phyloP scores from a whole-genome alignment of 2,329 filamentous ascomycete genomes.

The Gremmenia infestans region DNA sequence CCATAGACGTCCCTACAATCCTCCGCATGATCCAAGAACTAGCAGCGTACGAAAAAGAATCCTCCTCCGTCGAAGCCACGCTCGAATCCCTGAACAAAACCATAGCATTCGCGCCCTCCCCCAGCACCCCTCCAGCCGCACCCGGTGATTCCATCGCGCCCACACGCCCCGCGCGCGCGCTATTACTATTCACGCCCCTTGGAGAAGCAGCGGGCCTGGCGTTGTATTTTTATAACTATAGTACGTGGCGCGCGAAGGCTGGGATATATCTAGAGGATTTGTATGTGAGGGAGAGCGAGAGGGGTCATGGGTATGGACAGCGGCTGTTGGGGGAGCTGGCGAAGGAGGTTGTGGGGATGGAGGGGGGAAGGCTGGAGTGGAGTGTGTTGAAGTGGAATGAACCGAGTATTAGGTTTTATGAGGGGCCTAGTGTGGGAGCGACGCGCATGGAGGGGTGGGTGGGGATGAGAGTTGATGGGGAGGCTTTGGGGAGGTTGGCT shows the following conservation, averaged over 20 bases:
- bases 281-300: slow-evolving; percentile 67
- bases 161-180: slow-evolving; percentile 65
- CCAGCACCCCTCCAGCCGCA: slow-evolving; percentile 27
- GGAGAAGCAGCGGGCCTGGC: slow-evolving; percentile 66
- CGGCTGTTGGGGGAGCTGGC: slow-evolving; percentile 70
- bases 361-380: slow-evolving; percentile 80
- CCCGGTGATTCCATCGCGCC: slow-evolving; percentile 51
- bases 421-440: slow-evolving; percentile 56
- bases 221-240: slow-evolving; percentile 93
- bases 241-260: slow-evolving; percentile 81
- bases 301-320: slow-evolving; percentile 77
- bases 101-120: slow-evolving; percentile 65
- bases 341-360: slow-evolving; percentile 68
- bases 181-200: slow-evolving; percentile 54
- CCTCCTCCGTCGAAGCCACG: slow-evolving; percentile 72
- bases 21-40: slow-evolving; percentile 78
- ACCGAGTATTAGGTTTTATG: slow-evolving; percentile 84
- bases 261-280: slow-evolving; percentile 93
- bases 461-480: slow-evolving; percentile 67
- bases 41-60: slow-evolving; percentile 80
- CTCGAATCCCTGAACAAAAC: slow-evolving; percentile 66
- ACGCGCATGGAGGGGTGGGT: slow-evolving; percentile 66
- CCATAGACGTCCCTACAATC: slow-evolving; percentile 73
- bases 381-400: slow-evolving; percentile 89
- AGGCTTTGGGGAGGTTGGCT: slow-evolving; percentile 56